A percentile compares a stretch with the other conserved stretches of the same genome.
Evolutionary conservation across 1,284 basidiomycete genomes (phyloP).

Genomic region (Moesziomyces sp.): DNA sequence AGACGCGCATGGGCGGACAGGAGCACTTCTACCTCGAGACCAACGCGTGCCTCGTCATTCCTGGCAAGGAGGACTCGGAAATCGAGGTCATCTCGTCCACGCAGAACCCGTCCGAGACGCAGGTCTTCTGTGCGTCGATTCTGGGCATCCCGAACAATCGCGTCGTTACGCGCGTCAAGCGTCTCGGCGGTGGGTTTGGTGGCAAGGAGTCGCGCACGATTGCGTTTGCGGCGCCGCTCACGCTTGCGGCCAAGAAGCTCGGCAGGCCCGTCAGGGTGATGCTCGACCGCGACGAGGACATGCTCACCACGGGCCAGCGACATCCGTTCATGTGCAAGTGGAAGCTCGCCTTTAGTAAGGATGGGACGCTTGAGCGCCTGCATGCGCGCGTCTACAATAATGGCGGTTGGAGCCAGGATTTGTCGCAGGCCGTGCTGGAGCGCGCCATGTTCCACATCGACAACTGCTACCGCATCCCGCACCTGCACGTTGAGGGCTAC

Average conservation of each 20-base stretch:
- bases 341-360: slow-evolving; percentile 65
- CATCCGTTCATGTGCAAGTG: slow-evolving; percentile 68
- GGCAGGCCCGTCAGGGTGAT: slow-evolving; percentile 66
- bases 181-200: slow-evolving; percentile 68
- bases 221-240: slow-evolving; percentile 52
- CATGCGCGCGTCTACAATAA: slow-evolving; percentile 67
- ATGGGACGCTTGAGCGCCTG: slow-evolving; percentile 65
- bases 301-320: slow-evolving; percentile 67
- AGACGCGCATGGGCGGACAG: slow-evolving; percentile 66
- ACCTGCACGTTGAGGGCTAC: slow-evolving; percentile 62
- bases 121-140: slow-evolving; percentile 66
- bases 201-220: slow-evolving; percentile 66
- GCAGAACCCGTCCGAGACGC: slow-evolving; percentile 68
- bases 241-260: slow-evolving; percentile 64
- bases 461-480: slow-evolving; percentile 64
- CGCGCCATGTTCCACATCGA: slow-evolving; percentile 68
- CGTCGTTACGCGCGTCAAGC: slow-evolving; percentile 63
- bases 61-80: slow-evolving; percentile 67
- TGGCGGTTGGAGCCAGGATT: slow-evolving; percentile 67
- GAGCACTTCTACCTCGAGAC: slow-evolving; percentile 66
- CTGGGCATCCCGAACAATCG: slow-evolving; percentile 67
- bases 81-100: slow-evolving; percentile 67
- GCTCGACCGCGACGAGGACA: slow-evolving; percentile 68
- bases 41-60: slow-evolving; percentile 65
- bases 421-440: slow-evolving; percentile 67